These are phyloP conservation scores for Trichosporon coremiiforme DNA, from an alignment of 1,284 basidiomycete genomes.

Conservation along the genomic window DNA sequence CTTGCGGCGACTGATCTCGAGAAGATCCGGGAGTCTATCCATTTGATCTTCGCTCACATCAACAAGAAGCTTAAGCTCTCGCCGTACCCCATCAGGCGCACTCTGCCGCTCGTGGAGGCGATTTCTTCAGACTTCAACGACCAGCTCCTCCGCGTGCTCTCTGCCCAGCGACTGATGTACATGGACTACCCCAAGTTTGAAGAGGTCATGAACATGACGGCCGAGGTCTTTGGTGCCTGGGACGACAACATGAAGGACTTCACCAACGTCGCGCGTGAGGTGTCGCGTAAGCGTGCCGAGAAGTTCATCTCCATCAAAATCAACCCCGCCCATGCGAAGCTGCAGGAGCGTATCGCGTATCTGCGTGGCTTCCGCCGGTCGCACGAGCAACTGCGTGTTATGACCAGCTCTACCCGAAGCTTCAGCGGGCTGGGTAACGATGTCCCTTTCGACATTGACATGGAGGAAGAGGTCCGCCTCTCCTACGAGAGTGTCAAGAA, in stretches of 20 bases:
- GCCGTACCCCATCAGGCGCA: slow-evolving; percentile 93
- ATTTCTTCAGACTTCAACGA: slow-evolving; percentile 98
- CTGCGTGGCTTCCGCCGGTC: slow-evolving; percentile 92
- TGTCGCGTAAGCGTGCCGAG: slow-evolving; percentile 86
- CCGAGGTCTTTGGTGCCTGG: slow-evolving; percentile 88
- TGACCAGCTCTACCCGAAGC: slow-evolving; percentile 93
- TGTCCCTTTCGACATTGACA: slow-evolving; percentile 70
- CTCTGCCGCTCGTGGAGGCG: slow-evolving; percentile 93
- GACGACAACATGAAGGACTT: slow-evolving; percentile 98
- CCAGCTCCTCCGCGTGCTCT: slow-evolving; percentile 86
- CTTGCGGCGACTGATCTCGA: slow-evolving; percentile 93
- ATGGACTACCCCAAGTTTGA: slow-evolving; percentile 94
- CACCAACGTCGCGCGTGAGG: slow-evolving; percentile 93
- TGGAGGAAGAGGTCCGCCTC: slow-evolving; percentile 95
- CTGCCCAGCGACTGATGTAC: slow-evolving; percentile 85
- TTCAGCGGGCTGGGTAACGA: slow-evolving; percentile 72
- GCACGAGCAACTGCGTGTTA: slow-evolving; percentile 94
- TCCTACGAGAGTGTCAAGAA: slow-evolving; percentile 94
- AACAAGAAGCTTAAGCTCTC: slow-evolving; percentile 94
- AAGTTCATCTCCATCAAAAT: slow-evolving; percentile 98
- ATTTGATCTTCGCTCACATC: slow-evolving; percentile 87
- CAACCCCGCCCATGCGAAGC: slow-evolving; percentile 81
- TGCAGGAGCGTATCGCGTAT: slow-evolving; percentile 87
- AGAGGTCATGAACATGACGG: slow-evolving; percentile 73
- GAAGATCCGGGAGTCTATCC: slow-evolving; percentile 86